A percentile compares a stretch with the other conserved stretches of the same genome.
These are phyloP conservation scores for Stylonectria norvegica DNA, from an alignment of 2,329 filamentous ascomycete genomes.

Conservation along the genomic window DNA sequence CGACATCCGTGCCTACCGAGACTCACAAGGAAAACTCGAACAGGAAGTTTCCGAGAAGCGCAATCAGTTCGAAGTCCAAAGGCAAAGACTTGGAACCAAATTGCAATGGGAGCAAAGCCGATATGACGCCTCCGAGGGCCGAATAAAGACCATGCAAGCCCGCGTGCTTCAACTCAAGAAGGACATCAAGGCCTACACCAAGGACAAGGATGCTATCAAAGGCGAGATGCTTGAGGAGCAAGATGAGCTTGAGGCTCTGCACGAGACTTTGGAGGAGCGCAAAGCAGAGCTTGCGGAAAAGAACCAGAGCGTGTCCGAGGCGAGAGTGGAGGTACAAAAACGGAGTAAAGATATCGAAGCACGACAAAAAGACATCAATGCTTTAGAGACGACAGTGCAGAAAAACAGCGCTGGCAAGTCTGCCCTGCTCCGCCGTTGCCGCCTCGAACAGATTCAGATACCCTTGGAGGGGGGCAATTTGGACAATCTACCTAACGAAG, in stretches of 20 bases:
- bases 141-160: constrained; percentile 66
- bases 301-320: constrained; percentile 72
- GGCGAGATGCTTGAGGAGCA: constrained; percentile 68
- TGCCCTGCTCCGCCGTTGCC: constrained; percentile 79
- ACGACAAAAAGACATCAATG: constrained; percentile 67
- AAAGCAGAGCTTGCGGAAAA: constrained; percentile 66
- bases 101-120: constrained; percentile 55
- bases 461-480: constrained; percentile 75
- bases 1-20: constrained; percentile 89
- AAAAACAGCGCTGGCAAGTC: constrained; percentile 82
- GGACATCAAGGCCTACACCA: constrained; percentile 66
- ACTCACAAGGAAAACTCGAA: constrained; percentile 86
- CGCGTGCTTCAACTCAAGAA: constrained; percentile 63
- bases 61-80: constrained; percentile 81
- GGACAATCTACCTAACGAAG: constrained; percentile 83
- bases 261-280: constrained; percentile 66
- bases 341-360: constrained; percentile 78
- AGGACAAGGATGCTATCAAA: constrained; percentile 71
- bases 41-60: constrained; percentile 87
- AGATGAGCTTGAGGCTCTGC: constrained; percentile 73
- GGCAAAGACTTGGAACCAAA: constrained; percentile 64
- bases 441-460: constrained; percentile 87
- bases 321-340: constrained; percentile 76
- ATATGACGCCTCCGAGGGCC: constrained; percentile 57
- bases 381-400: constrained; percentile 81